phyloP scores from a whole-genome alignment of 106 monocot genomes.

The Vanilla planifolia region DNA sequence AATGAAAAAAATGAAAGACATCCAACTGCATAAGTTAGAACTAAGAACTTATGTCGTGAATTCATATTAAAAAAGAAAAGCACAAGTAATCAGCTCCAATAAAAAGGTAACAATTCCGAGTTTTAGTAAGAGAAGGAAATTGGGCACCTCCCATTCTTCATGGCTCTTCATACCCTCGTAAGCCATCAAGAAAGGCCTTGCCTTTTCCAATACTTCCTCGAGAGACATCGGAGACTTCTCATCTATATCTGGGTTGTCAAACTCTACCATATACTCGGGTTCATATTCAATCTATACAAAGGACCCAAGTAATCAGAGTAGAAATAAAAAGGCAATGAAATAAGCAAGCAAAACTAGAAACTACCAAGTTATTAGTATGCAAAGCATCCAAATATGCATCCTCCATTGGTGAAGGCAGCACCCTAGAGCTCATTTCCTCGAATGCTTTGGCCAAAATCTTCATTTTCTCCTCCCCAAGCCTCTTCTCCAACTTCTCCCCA shows the following conservation, averaged over 20 bases:
- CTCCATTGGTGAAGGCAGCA: constrained; percentile 55
- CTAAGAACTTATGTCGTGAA: too few relatives aligned
- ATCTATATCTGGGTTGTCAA: constrained; percentile 90
- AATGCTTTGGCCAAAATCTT: constrained; percentile 45
- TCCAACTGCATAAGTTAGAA: too few relatives aligned
- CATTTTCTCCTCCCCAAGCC: constrained; percentile 72
- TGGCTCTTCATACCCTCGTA: constrained; percentile 87
- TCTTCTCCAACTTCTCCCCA: constrained; percentile 70
- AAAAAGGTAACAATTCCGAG: neutral
- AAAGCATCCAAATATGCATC: constrained; percentile 67
- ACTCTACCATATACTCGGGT: constrained; percentile 83
- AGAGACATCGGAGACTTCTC: constrained; percentile 85
- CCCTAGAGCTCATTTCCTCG: constrained; percentile 40
- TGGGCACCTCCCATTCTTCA: constrained; percentile 90
- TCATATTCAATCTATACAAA: constrained; percentile 82
- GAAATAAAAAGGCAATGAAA: neutral
- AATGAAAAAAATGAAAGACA: too few relatives aligned
- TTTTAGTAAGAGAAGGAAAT: neutral
- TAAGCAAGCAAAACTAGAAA: neutral
- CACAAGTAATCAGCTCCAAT: neutral
- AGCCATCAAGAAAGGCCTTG: constrained; percentile 96
- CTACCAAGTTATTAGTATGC: constrained; percentile 76
- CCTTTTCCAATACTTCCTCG: constrained; percentile 54
- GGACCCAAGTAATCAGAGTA: neutral
- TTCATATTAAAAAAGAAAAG: neutral